These are phyloP conservation scores for Pelargonium myrrhifolium DNA, from an alignment of 441 rosid species.

Conservation along the genomic window DNA sequence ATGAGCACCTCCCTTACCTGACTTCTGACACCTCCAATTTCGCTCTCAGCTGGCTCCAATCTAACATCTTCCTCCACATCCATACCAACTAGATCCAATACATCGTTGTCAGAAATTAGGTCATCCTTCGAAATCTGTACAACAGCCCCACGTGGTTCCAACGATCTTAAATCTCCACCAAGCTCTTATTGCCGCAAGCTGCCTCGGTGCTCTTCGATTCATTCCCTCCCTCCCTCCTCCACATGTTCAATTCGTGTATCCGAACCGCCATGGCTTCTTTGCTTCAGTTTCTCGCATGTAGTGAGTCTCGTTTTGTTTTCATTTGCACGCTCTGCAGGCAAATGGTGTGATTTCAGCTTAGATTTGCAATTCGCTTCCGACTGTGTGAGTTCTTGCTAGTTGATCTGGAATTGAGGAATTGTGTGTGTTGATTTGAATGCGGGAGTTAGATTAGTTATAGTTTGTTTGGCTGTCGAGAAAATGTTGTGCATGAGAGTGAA, in stretches of 20 bases:
- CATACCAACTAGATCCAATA: constrained; percentile 27
- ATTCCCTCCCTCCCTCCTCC: constrained; percentile 35
- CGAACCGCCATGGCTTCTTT: constrained; percentile 21
- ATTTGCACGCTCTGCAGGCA: background rate
- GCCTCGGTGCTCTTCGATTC: constrained; percentile 31
- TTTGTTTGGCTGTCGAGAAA: constrained; percentile 10
- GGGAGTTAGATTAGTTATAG: constrained; percentile 11
- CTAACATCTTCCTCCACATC: constrained; percentile 29
- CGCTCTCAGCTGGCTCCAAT: constrained; percentile 33
- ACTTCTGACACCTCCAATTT: constrained; percentile 18
- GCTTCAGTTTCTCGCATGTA: constrained; percentile 24
- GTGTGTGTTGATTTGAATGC: constrained; percentile 12
- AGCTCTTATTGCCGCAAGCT: constrained; percentile 35
- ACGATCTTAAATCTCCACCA: constrained; percentile 30
- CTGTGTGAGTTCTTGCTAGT: background rate
- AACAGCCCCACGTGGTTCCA: constrained; percentile 28
- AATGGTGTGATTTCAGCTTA: constrained; percentile 22
- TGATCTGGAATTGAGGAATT: constrained; percentile 8
- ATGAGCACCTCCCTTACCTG: constrained; percentile 33
- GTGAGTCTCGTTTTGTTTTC: constrained; percentile 1
- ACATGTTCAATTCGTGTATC: constrained; percentile 25
- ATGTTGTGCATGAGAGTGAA: background rate
- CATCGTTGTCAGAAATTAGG: constrained; percentile 43
- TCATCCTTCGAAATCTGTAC: constrained; percentile 30
- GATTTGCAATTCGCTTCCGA: constrained; percentile 24